phyloP scores from a whole-genome alignment of 2,329 filamentous ascomycete species.

The Chaetothyriales sp. region DNA sequence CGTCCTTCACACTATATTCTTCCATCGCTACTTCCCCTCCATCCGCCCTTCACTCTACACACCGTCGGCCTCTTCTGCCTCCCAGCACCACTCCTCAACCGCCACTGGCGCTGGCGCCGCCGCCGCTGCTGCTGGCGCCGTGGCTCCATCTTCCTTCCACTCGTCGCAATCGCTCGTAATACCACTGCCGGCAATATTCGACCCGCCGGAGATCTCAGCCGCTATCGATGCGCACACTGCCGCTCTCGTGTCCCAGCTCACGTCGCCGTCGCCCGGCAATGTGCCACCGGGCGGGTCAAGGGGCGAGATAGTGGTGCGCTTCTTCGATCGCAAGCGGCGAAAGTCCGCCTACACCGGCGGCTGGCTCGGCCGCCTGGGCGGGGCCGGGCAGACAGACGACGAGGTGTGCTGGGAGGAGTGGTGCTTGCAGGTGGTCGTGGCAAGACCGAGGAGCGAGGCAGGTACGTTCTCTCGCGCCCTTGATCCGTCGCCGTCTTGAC shows the following conservation, averaged over 20 bases:
- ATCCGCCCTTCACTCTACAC: slow-evolving; percentile 62
- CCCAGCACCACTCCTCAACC: slow-evolving; percentile 6
- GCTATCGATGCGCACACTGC: slow-evolving; percentile 80
- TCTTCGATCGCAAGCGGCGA: slow-evolving; percentile 81
- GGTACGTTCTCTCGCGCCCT: slow-evolving; percentile 41
- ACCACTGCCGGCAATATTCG: slow-evolving; percentile 75
- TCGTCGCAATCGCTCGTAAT: slow-evolving; percentile 42
- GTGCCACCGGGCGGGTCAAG: slow-evolving; percentile 46
- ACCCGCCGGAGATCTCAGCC: slow-evolving; percentile 71
- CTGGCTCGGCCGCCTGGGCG: slow-evolving; percentile 21
- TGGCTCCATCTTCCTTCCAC: neutral
- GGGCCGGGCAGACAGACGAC: slow-evolving; percentile 54
- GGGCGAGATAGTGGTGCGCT: slow-evolving; percentile 73
- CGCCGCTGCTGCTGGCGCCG: neutral
- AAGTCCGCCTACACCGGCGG: slow-evolving; percentile 58
- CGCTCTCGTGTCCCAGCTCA: slow-evolving; percentile 63
- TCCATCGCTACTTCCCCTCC: slow-evolving; percentile 91
- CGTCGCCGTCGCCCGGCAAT: slow-evolving; percentile 40
- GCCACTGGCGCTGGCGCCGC: neutral
- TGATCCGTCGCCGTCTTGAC: neutral
- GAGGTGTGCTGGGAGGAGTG: slow-evolving; percentile 96
- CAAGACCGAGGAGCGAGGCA: slow-evolving; percentile 74
- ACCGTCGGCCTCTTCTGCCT: slow-evolving; percentile 13
- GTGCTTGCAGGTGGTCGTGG: slow-evolving; percentile 86
- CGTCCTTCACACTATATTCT: slow-evolving; percentile 94